Evolutionary conservation across 2,329 filamentous ascomycete genomes (phyloP).

Genomic region (Fusarium temperatum): DNA sequence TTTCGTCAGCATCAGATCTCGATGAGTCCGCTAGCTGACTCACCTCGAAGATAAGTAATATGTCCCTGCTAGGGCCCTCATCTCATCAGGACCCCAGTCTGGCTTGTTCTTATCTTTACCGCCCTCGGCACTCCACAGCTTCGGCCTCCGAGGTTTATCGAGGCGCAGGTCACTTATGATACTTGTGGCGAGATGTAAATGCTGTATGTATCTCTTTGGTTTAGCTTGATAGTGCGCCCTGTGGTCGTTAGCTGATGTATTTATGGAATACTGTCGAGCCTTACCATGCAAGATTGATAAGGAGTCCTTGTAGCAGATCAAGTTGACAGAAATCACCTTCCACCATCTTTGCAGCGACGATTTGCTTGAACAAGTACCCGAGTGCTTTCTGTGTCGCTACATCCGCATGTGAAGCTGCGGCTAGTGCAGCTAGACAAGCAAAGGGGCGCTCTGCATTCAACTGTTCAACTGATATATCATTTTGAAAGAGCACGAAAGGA

Average conservation of each 20-base stretch:
- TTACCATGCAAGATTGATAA: constrained; percentile 46
- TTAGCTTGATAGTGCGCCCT: constrained; percentile 47
- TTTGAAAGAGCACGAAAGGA: constrained; percentile 42
- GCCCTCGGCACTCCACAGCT: constrained; percentile 40
- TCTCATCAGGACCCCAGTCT: constrained; percentile 43
- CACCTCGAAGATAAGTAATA: constrained; percentile 46
- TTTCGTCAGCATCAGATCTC: not conserved
- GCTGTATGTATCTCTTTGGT: constrained; percentile 42
- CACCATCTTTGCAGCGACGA: constrained; percentile 29
- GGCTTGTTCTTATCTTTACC: constrained; percentile 24
- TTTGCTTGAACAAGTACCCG: constrained; percentile 37
- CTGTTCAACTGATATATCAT: constrained; percentile 6
- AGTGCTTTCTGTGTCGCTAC: constrained; percentile 31
- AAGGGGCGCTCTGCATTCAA: constrained; percentile 35
- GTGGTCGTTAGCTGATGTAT: not conserved
- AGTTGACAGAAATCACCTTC: constrained; percentile 36
- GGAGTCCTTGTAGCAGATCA: constrained; percentile 44
- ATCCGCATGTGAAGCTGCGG: constrained; percentile 33
- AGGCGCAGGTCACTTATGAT: constrained; percentile 46
- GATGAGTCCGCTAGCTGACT: fast-evolving
- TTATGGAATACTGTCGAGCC: fast-evolving
- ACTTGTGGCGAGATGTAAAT: constrained; percentile 42
- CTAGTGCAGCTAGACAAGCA: constrained; percentile 41
- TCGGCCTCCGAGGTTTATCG: constrained; percentile 38
- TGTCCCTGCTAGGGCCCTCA: constrained; percentile 41